phyloP scores from a whole-genome alignment of 2,329 filamentous ascomycete species.

The Coleophoma eucalyptorum region DNA sequence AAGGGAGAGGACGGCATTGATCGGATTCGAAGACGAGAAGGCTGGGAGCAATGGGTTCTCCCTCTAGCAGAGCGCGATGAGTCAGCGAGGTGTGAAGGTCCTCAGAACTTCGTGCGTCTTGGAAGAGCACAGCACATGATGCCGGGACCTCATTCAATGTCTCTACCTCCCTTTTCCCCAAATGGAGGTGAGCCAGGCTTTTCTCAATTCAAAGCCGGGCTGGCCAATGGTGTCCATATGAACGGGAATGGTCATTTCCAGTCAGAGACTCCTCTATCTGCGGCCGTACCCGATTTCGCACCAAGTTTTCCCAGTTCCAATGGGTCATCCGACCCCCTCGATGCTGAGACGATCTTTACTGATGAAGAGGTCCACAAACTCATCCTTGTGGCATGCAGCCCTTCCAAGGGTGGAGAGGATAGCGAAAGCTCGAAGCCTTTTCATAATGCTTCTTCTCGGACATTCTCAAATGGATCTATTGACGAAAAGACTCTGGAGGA shows the following conservation, averaged over 20 bases:
- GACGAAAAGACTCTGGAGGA: conserved; percentile 48
- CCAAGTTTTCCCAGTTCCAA: conserved; percentile 18
- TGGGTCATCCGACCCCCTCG: conserved; percentile 17
- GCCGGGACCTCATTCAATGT: conserved; percentile 21
- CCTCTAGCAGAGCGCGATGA: conserved; percentile 67
- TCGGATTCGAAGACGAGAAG: conserved; percentile 68
- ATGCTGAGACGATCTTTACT: conserved; percentile 39
- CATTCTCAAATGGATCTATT: conserved; percentile 52
- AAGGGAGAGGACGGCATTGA: conserved; percentile 74
- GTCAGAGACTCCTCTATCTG: conserved; percentile 52
- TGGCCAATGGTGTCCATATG: conserved; percentile 6
- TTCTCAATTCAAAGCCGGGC: conserved; percentile 14
- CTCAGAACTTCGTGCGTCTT: conserved; percentile 25
- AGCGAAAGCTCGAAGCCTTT: conserved; percentile 28
- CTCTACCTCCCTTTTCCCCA: conserved; percentile 23
- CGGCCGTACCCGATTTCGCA: conserved; percentile 58
- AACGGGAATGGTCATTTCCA: conserved; percentile 36
- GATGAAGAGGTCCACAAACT: conserved; percentile 48
- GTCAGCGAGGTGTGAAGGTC: conserved; percentile 70
- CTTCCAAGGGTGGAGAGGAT: conserved; percentile 27
- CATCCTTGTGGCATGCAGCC: conserved; percentile 43
- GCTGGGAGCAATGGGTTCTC: conserved; percentile 79
- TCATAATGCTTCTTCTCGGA: conserved; percentile 38
- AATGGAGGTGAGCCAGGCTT: conserved; percentile 24
- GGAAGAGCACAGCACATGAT: conserved; percentile 18